Conservation (phyloP, 441 rosid species). For the Euphorbia schlechtendalii region DNA sequence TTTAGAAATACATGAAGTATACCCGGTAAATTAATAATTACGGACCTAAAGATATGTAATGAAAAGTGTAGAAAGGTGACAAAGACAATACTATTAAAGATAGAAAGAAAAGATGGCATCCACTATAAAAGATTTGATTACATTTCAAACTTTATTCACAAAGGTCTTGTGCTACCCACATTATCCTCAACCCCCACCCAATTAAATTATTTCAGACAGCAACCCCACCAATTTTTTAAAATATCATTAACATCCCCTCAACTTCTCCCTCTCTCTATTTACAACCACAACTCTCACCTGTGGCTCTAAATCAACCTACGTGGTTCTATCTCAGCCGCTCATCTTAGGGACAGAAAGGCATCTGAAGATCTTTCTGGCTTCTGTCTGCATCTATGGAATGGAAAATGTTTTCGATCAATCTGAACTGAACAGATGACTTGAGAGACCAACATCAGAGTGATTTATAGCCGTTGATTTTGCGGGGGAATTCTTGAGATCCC, state of each 20-base stretch:
- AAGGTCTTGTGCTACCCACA: neutral
- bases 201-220: neutral
- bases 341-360: neutral
- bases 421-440: too few species aligned
- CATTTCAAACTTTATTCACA: slow-evolving; percentile 16
- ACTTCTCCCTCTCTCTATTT: slow-evolving; percentile 24
- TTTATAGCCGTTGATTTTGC: slow-evolving; percentile 26
- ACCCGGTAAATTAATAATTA: too few species aligned
- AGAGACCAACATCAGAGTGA: too few species aligned
- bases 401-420: too few species aligned
- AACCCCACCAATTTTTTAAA: neutral
- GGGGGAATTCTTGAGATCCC: slow-evolving; percentile 66
- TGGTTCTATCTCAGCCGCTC: slow-evolving; percentile 19
- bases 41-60: too few species aligned
- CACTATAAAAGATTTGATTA: slow-evolving; percentile 11
- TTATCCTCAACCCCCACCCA: neutral
- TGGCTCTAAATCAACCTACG: slow-evolving; percentile 23
- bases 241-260: too few species aligned
- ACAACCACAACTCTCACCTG: slow-evolving; percentile 34
- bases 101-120: slow-evolving; percentile 2
- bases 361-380: neutral
- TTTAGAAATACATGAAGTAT: too few species aligned
- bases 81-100: neutral
- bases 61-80: too few species aligned
- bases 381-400: neutral